Evolutionary conservation across 2,329 filamentous ascomycete species (phyloP), one percentile per base, ranked within the genome.

Genomic region (Polytolypa hystricis): DNA sequence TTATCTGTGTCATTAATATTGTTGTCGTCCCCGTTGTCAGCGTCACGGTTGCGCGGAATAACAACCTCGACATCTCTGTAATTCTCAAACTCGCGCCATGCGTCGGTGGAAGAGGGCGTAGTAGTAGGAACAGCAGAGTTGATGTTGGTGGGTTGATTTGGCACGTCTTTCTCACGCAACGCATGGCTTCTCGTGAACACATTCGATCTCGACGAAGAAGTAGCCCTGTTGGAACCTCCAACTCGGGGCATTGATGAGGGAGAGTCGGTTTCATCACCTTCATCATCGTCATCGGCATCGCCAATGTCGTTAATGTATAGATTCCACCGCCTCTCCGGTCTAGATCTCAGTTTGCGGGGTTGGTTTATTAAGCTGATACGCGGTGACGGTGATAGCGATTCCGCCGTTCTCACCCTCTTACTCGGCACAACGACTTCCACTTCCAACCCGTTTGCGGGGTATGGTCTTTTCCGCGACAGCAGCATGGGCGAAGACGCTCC

Each of bases 51-150:
- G 20, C 25, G 27, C 17, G 23, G 27, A 2, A 25, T 17, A 5
- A 37, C 28, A 12, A 31, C 35, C 28, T 41, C 38, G 16, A 40
- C 16, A 28, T 40, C 23, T 3, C 7, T 23, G 7, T 21, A 11
- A 5, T 21, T 40, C n/a, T n/a, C n/a, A n/a, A n/a, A n/a, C n/a
- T n/a, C n/a, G n/a, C n/a, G n/a, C n/a, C n/a, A n/a, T n/a, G n/a
- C n/a, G n/a, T 37, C 21, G 28, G 4, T n/a, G 19, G 20, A 14
- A 26, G 8, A 26, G 23, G 8, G 23, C 8, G 8, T 26, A n/a
- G 23, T n/a, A 8, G 23, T 26, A n/a, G n/a, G n/a, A n/a, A n/a
- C n/a, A n/a, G n/a, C 23, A 26, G 8, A 8, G 8, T 26, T 26
- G 8, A 26, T 26, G 23, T 8, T 26, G n/a, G 8, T 8, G 23